Evolutionary conservation across 192 early-diverging fungal genomes (phyloP).

Genomic region (Pilaira anomala): DNA sequence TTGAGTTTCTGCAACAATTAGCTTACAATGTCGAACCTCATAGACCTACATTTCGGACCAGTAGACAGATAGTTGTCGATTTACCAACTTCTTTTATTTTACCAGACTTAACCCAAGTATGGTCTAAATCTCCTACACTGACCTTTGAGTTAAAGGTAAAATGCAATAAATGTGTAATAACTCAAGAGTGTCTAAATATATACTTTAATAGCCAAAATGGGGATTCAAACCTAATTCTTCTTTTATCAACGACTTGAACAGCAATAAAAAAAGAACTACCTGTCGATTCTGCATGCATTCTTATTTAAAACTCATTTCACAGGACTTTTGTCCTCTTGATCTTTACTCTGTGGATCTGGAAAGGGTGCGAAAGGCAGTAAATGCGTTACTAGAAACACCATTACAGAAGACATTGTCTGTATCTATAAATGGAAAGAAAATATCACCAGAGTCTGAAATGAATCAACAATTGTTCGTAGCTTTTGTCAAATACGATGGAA

Average conservation of each 20-base stretch:
- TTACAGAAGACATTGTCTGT: constrained; percentile 25
- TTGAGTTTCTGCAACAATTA: constrained; percentile 8
- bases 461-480: neutral
- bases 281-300: constrained; percentile 76
- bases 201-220: constrained; percentile 58
- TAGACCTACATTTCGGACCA: constrained; percentile 2
- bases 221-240: constrained; percentile 53
- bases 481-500: neutral
- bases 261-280: constrained; percentile 42
- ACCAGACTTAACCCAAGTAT: constrained; percentile 8
- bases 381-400: constrained; percentile 14
- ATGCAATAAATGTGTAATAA: neutral
- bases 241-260: constrained; percentile 12
- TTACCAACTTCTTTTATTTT: neutral
- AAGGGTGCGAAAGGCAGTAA: constrained; percentile 39
- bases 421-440: neutral
- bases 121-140: neutral
- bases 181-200: neutral
- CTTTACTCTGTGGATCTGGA: constrained; percentile 43
- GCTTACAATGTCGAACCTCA: neutral
- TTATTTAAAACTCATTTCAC: constrained; percentile 31
- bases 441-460: neutral
- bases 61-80: neutral
- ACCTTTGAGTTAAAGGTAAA: constrained; percentile 30
- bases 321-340: constrained; percentile 60